Percentiles rank a stretch among this genome's conserved stretches.
These are phyloP conservation scores for Salinomyces thailandicus DNA, from an alignment of 2,329 filamentous ascomycete species.

Conservation along the genomic window DNA sequence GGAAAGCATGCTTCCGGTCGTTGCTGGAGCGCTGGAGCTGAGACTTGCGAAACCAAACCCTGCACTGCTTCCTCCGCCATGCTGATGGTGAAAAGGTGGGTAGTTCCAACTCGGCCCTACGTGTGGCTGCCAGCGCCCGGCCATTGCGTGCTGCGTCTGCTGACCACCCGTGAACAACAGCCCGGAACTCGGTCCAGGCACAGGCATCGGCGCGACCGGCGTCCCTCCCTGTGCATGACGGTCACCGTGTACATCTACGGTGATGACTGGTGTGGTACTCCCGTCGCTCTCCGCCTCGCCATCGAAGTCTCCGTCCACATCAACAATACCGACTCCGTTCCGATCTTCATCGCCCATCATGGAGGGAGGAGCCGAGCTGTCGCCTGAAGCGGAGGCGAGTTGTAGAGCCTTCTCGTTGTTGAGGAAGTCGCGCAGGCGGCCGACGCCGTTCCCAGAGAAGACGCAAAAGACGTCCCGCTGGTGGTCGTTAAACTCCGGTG, in stretches of 20 bases:
- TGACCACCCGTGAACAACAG: conserved; percentile 8
- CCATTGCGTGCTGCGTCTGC: conserved; percentile 2
- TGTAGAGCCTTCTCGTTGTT: conserved; percentile 38
- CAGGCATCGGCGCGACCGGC: conserved; percentile 13
- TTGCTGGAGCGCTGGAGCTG: conserved; percentile 22
- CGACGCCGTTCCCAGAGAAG: conserved; percentile 81
- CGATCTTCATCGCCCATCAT: conserved; percentile 7
- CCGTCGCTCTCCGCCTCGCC: conserved; percentile 19
- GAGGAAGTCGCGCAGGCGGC: conserved; percentile 64
- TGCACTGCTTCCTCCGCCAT: not conserved
- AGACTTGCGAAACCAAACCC: conserved; percentile 9
- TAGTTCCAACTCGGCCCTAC: not conserved
- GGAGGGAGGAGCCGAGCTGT: conserved; percentile 11
- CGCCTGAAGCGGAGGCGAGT: conserved; percentile 3
- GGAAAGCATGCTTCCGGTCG: conserved; percentile 11
- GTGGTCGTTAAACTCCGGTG: conserved; percentile 87
- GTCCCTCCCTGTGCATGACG: conserved; percentile 17
- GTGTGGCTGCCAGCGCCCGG: conserved; percentile 1
- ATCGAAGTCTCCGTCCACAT: conserved; percentile 23
- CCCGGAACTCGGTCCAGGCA: conserved; percentile 9
- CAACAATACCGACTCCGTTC: conserved; percentile 18
- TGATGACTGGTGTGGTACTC: conserved; percentile 22
- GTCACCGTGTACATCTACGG: conserved; percentile 17
- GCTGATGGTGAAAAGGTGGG: not conserved
- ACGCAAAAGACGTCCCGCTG: conserved; percentile 95